These are phyloP conservation scores for Suaeda aralocaspica DNA, from an alignment of 148 eudicot species.

Conservation along the genomic window DNA sequence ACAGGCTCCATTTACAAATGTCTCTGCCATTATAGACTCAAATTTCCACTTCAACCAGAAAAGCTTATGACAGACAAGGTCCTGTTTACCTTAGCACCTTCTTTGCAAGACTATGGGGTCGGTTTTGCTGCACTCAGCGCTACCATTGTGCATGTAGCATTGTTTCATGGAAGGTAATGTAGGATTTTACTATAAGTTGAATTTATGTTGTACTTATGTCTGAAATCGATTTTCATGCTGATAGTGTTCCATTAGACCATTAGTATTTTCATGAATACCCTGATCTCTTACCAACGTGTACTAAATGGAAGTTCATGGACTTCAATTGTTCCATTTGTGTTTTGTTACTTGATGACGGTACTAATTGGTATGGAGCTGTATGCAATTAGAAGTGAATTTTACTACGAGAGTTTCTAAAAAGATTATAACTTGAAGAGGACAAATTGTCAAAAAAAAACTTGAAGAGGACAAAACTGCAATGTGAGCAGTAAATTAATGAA, in stretches of 20 bases:
- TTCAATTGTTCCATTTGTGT: background rate
- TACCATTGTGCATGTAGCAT: constrained; percentile 69
- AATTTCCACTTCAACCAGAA: constrained; percentile 68
- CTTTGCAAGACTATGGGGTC: constrained; percentile 89
- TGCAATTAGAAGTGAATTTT: background rate
- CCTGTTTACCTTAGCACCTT: constrained; percentile 81
- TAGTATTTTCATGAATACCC: no score
- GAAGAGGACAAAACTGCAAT: background rate
- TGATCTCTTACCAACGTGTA: no score
- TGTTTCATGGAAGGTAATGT: constrained; percentile 90
- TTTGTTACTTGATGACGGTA: background rate
- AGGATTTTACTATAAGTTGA: background rate
- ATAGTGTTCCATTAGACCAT: no score
- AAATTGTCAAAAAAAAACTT: no score
- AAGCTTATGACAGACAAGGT: constrained; percentile 68
- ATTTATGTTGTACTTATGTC: no score
- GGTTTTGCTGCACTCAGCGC: constrained; percentile 90
- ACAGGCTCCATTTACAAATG: constrained; percentile 65
- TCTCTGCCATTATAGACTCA: constrained; percentile 65
- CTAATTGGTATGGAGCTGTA: background rate
- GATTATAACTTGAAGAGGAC: no score
- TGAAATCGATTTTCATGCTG: no score
- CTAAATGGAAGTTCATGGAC: background rate
- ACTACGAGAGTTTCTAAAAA: no score
- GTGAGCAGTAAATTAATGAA: no score